A percentile compares a stretch with the other conserved stretches of the same genome.
phyloP scores from a whole-genome alignment of 176 grass and related monocot genomes.

The Elaeis guineensis region DNA sequence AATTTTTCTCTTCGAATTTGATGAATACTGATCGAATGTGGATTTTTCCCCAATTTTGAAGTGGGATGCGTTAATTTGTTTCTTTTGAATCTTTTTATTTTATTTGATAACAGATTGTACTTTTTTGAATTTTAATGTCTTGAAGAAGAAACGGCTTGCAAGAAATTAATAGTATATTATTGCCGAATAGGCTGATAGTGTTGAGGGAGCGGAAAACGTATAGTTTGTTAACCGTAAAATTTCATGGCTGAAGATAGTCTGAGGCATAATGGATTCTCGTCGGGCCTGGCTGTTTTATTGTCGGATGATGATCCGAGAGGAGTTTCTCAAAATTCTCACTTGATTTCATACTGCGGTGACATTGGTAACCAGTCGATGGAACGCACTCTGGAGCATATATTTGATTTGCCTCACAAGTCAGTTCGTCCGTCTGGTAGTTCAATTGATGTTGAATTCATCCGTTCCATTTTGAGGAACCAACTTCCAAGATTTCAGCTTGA shows the following conservation, averaged over 20 bases:
- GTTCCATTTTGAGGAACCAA: constrained; percentile 42
- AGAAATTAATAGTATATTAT: background rate
- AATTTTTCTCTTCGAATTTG: background rate
- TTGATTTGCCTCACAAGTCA: constrained; percentile 64
- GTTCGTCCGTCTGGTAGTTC: constrained; percentile 17
- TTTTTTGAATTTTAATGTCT: too few relatives aligned
- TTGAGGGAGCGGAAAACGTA: constrained; percentile 1
- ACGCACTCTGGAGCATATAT: constrained; percentile 67
- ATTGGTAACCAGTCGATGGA: constrained; percentile 62
- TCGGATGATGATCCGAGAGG: constrained; percentile 42
- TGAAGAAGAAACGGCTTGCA: too few relatives aligned
- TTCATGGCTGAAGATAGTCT: constrained; percentile 54
- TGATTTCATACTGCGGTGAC: constrained; percentile 69
- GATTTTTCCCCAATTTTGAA: background rate
- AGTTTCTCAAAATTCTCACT: constrained; percentile 58
- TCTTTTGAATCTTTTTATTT: background rate
- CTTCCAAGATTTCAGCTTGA: constrained; percentile 35
- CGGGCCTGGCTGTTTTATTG: constrained; percentile 66
- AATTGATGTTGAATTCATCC: constrained; percentile 45
- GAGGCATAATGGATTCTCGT: constrained; percentile 46
- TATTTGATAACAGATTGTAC: background rate
- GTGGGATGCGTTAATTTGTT: background rate
- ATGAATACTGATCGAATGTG: background rate
- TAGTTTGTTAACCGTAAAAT: constrained; percentile 1
- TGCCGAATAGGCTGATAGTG: background rate